Evolutionary conservation across 2,329 filamentous ascomycete species (phyloP), one percentile per base, ranked within the genome.

Genomic region (Fusarium dlaminii): DNA sequence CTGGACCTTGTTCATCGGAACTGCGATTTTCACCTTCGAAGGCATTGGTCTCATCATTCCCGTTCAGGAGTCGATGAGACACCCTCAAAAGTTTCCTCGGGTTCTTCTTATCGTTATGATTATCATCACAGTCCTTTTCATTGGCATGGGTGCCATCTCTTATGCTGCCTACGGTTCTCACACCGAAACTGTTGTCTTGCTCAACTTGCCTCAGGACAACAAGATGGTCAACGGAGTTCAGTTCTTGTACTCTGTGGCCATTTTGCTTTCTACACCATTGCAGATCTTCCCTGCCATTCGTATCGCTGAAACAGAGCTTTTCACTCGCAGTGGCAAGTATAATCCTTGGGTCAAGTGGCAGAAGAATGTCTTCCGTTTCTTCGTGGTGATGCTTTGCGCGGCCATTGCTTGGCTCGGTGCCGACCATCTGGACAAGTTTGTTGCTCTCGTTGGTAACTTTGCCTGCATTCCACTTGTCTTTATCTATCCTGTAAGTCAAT

Each of bases 271-370:
- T 40, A 99, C 96, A 1, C 96, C 96, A 11, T 86, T 99, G 66
- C 97, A 99, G 81, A 95, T 99, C 76, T 99, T 98, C 87, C 96
- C 96, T 0, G 96, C 96, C 48, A 98, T 99, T 79, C 93, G 96
- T 80, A 99, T 99, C 79, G 94, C 94, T 39, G 95, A 97, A 83
- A 98, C 97, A 77, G 94, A 95, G 75, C 87, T 98, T 12, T 99
- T 98, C 83, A 97, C 94, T 30, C 89, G 93, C 80, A 98, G 95
- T 72, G 95, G 96, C 77, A 99, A 99, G 84, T 98, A 98, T 85
- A 98, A 98, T 81, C 95, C 95, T 2, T 96, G 94, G 80, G 97
- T 99, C 87, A 99, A 99, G 86, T 99, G 96, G 96, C 94, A 98
- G 88, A 99, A 99, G 90, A 99, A 99, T 78, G 86, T 93, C 39